A percentile compares a stretch with the other conserved stretches of the same genome.
Evolutionary conservation across 1,284 basidiomycete genomes (phyloP).

Genomic region (Cystobasidium pallidum): DNA sequence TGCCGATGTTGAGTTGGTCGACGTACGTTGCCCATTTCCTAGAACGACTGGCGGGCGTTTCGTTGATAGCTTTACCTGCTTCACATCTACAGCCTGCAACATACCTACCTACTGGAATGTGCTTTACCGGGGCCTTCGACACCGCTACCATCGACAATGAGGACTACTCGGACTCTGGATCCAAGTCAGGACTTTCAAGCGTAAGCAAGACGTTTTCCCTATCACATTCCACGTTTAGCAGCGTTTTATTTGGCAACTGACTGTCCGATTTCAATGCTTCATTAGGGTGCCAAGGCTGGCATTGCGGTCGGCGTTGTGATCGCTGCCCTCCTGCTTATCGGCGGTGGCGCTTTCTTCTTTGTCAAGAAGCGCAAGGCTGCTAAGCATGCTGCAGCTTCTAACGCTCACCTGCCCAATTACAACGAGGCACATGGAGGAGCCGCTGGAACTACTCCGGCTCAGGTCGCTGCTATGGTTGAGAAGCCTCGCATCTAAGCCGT

Average conservation of each 20-base stretch:
- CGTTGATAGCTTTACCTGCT: no score
- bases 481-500: conserved; percentile 15
- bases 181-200: conserved; percentile 25
- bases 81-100: background rate
- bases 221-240: background rate
- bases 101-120: conserved; percentile 13
- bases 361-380: conserved; percentile 18
- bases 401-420: conserved; percentile 22
- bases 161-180: conserved; percentile 26
- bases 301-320: conserved; percentile 25
- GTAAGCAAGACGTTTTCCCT: background rate
- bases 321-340: conserved; percentile 28
- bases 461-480: conserved; percentile 15
- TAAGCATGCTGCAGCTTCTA: background rate
- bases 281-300: conserved; percentile 37
- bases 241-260: background rate
- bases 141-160: conserved; percentile 15
- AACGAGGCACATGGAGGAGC: conserved; percentile 15
- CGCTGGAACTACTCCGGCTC: background rate
- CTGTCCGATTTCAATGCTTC: background rate
- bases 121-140: conserved; percentile 28
- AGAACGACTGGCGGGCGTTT: no score
- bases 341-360: conserved; percentile 18
- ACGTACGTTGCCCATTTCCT: background rate
- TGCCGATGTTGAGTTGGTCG: conserved; percentile 23